Conservation (phyloP, 805 yeast genomes). For the Kodamaea neixiangensis region DNA sequence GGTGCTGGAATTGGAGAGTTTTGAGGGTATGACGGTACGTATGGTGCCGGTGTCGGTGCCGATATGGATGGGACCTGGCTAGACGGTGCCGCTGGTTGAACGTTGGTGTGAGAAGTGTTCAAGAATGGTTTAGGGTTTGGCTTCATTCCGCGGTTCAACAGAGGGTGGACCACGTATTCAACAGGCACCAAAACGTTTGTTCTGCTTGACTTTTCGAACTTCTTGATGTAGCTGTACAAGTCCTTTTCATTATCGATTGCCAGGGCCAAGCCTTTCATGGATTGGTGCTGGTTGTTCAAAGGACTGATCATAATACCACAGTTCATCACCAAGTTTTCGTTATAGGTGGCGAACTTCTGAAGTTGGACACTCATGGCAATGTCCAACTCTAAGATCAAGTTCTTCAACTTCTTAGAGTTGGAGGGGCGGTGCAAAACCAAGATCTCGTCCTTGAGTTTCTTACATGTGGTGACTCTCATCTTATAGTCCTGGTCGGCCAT, state of each 20-base stretch:
- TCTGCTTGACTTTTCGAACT: slow-evolving; percentile 37
- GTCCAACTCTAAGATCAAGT: slow-evolving; percentile 82
- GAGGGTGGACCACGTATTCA: slow-evolving; percentile 70
- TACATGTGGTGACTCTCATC: slow-evolving; percentile 70
- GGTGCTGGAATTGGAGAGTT: not conserved
- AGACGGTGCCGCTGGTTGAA: not conserved
- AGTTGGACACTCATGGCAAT: slow-evolving; percentile 86
- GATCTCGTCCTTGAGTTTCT: slow-evolving; percentile 72
- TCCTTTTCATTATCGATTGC: slow-evolving; percentile 83
- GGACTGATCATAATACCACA: slow-evolving; percentile 85
- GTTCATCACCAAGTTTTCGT: slow-evolving; percentile 80
- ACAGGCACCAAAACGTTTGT: slow-evolving; percentile 55
- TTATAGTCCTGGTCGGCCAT: slow-evolving; percentile 85
- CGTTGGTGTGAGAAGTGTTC: slow-evolving; percentile 14
- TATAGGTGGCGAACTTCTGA: slow-evolving; percentile 84
- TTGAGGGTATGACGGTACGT: not conserved
- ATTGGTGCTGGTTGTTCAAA: slow-evolving; percentile 51
- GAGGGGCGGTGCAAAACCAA: slow-evolving; percentile 76
- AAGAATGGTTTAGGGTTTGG: slow-evolving; percentile 34
- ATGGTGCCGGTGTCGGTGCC: not conserved
- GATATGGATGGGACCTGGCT: not conserved
- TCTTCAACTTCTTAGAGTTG: slow-evolving; percentile 67
- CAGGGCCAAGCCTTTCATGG: slow-evolving; percentile 77
- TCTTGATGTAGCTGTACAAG: slow-evolving; percentile 66
- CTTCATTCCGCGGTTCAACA: slow-evolving; percentile 45